phyloP scores from a whole-genome alignment of 2,329 filamentous ascomycete species.

The Cyanodermella asteris region DNA sequence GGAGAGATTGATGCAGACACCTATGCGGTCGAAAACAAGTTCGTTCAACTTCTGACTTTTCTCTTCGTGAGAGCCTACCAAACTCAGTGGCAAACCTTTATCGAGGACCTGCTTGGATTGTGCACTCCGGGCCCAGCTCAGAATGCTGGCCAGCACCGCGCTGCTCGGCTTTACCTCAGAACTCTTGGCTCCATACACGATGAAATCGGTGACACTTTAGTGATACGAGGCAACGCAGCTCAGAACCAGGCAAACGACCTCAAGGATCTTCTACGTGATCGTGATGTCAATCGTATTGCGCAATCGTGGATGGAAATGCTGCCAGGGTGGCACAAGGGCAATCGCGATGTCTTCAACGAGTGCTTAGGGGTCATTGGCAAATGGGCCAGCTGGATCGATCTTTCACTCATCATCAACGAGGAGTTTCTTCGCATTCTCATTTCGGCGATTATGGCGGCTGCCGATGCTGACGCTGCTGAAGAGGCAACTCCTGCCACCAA shows the following conservation, averaged over 20 bases:
- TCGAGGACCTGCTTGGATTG: slow-evolving; percentile 70
- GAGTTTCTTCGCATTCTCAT: slow-evolving; percentile 69
- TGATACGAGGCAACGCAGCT: slow-evolving; percentile 56
- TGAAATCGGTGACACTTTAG: slow-evolving; percentile 83
- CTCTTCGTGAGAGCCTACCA: slow-evolving; percentile 77
- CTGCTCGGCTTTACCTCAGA: slow-evolving; percentile 81
- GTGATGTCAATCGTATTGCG: slow-evolving; percentile 76
- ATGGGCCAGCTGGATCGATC: slow-evolving; percentile 98
- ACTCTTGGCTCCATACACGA: slow-evolving; percentile 82
- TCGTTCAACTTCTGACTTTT: slow-evolving; percentile 86
- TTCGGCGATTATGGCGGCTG: slow-evolving; percentile 27
- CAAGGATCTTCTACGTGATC: slow-evolving; percentile 70
- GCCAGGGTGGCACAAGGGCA: slow-evolving; percentile 46
- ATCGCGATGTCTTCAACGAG: slow-evolving; percentile 54
- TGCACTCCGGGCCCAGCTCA: slow-evolving; percentile 52
- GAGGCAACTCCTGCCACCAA: slow-evolving; percentile 53
- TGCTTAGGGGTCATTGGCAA: slow-evolving; percentile 80
- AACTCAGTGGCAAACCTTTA: slow-evolving; percentile 68
- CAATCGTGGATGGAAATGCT: slow-evolving; percentile 83
- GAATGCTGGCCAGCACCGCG: too few relatives aligned
- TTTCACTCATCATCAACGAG: slow-evolving; percentile 76
- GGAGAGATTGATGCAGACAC: slow-evolving; percentile 28
- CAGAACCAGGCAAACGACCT: slow-evolving; percentile 69
- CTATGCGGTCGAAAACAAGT: slow-evolving; percentile 84
- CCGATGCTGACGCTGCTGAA: slow-evolving; percentile 1